Base-by-base conservation (phyloP, 2,329 filamentous ascomycete genomes). In the Periconia macrospinosa region DNA sequence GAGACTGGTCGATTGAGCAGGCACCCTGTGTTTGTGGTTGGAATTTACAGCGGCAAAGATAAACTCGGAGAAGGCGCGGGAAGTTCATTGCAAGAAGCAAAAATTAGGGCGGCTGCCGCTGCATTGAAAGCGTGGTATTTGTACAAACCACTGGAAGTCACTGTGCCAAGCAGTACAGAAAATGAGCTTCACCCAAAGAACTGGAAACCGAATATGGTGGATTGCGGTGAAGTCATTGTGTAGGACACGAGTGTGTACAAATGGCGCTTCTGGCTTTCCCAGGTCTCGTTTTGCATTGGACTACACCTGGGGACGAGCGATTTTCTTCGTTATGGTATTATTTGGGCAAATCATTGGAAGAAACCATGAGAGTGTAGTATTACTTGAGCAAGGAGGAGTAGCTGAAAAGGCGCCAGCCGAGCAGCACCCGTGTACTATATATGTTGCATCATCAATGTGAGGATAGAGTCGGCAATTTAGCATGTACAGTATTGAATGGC, bases 81-180 rank as follows among this genome's bases (percentile, higher is more conserved):
- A 20, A 79, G 88, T 46, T 92, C 84, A 74, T 79, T 97, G 52
- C 82, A 91, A 61, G 84, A 91, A 66, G 93, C 90, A 30, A 85
- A 91, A 59, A 82, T 84, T 59, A 84, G 90, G 72, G 94, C 94
- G 18, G 86, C 90, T 37, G 92, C 95, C 67, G 87, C 89, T 58
- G 87, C 92, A 17, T 80, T 99, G 69, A 96, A 96, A 81, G 83
- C 88, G 6, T 99, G 94, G 94, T 99, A 99, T 75, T 80, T 99
- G 49, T 99, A 99, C 79, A 92, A 87, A 72, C 93, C 94, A 1
- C 69, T 83, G 33, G 72, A 79, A 20, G 74, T 78, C 7, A 76
- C 77, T 30, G 68, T 83, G 50, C 82, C 83, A 23, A 83, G 79
- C 60, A 79, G 80, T 57, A 78, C 70, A 58, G 73, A 70, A 37